phyloP scores from a whole-genome alignment of 345 rosid species.

The Erodium maritimum region DNA sequence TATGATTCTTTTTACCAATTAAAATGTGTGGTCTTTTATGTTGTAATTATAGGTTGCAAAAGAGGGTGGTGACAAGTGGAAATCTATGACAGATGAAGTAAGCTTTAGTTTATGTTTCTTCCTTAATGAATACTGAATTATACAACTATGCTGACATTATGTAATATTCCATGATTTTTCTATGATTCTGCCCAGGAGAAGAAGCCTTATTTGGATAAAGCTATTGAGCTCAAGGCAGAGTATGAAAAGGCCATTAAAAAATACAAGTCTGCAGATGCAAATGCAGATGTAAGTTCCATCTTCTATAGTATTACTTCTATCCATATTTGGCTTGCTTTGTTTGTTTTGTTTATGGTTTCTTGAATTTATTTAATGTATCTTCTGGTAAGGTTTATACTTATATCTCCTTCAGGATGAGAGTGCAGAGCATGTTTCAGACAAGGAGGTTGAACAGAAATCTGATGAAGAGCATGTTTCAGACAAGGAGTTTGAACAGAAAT shows the following conservation, averaged over 20 bases:
- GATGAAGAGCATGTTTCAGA: too few relatives aligned
- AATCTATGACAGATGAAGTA: constrained; percentile 64
- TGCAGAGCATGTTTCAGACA: too few relatives aligned
- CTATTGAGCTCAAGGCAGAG: constrained; percentile 63
- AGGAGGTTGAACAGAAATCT: too few relatives aligned
- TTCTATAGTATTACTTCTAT: not conserved
- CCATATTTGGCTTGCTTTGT: too few relatives aligned
- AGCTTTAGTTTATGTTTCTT: constrained; percentile 13
- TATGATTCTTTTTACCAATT: too few relatives aligned
- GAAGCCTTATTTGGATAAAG: constrained; percentile 55
- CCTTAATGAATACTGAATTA: not conserved
- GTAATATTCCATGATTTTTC: too few relatives aligned
- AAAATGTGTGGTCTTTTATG: not conserved
- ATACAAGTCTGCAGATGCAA: constrained; percentile 19
- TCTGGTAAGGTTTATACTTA: not conserved
- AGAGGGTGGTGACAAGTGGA: constrained; percentile 80
- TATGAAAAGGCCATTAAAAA: constrained; percentile 32
- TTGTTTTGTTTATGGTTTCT: too few relatives aligned
- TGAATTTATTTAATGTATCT: not conserved
- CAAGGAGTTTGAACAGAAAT: too few relatives aligned
- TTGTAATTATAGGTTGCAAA: constrained; percentile 48
- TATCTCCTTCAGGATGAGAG: constrained; percentile 27
- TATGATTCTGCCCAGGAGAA: constrained; percentile 38
- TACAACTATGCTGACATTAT: not conserved
- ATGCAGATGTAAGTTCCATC: constrained; percentile 26